Evolutionary conservation across 2,329 filamentous ascomycete genomes (phyloP).

Genomic region (Penicillium sp.): DNA sequence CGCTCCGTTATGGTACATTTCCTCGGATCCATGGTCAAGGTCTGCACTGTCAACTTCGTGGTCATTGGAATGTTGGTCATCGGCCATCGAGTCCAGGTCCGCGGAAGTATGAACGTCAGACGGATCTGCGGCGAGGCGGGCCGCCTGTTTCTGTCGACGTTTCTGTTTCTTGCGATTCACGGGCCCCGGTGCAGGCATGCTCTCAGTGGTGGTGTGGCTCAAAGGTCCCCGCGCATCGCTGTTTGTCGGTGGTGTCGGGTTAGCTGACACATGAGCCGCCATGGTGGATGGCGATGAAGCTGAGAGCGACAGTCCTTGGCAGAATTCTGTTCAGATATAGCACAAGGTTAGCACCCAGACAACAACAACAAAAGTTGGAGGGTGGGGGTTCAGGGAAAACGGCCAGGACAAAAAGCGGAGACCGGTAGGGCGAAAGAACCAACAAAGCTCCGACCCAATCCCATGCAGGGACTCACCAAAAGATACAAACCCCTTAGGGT

Average conservation of each 20-base stretch:
- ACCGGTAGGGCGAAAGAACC: conserved; percentile 25
- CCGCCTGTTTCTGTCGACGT: conserved; percentile 78
- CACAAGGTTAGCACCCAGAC: background rate
- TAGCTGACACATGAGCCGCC: conserved; percentile 28
- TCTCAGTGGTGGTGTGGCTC: conserved; percentile 13
- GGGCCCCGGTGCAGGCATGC: conserved; percentile 9
- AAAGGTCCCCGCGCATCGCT: conserved; percentile 29
- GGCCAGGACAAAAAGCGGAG: conserved; percentile 18
- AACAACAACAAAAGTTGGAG: background rate
- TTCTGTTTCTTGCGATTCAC: conserved; percentile 97
- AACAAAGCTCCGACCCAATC: conserved; percentile 27
- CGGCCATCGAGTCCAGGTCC: conserved; percentile 30
- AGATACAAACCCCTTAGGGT: conserved; percentile 12
- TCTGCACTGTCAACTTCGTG: conserved; percentile 36
- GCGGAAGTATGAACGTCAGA: conserved; percentile 31
- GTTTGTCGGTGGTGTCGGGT: conserved; percentile 30
- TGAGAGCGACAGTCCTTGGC: conserved; percentile 24
- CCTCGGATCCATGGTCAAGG: conserved; percentile 51
- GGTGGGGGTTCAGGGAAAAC: background rate
- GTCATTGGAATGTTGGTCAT: conserved; percentile 31
- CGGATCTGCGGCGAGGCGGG: conserved; percentile 63
- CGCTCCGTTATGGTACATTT: conserved; percentile 55
- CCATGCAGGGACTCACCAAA: conserved; percentile 22
- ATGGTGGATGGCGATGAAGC: conserved; percentile 27
- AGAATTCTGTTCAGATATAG: conserved; percentile 11